These are phyloP conservation scores for Beauveria asiatica DNA, from an alignment of 2,329 filamentous ascomycete genomes.

Conservation along the genomic window DNA sequence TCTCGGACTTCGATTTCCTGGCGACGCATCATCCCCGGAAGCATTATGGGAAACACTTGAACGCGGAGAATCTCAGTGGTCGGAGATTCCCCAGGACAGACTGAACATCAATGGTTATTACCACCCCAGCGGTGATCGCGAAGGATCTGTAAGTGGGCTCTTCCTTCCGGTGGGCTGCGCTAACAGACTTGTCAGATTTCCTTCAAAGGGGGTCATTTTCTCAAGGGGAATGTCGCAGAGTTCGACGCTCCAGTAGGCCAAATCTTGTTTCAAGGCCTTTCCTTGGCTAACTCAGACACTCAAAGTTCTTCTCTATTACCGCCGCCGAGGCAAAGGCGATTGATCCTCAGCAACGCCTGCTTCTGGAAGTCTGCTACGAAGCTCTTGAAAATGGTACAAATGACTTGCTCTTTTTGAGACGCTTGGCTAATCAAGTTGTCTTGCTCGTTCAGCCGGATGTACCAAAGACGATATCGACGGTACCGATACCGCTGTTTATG, in stretches of 20 bases:
- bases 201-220: constrained; percentile 42
- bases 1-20: constrained; percentile 43
- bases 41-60: constrained; percentile 41
- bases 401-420: not conserved
- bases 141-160: constrained; percentile 34
- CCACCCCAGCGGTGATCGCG: constrained; percentile 41
- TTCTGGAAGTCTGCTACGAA: constrained; percentile 43
- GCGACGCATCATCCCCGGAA: constrained; percentile 35
- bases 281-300: not conserved
- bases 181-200: constrained; percentile 28
- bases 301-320: constrained; percentile 42
- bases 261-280: not conserved
- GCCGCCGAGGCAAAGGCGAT: constrained; percentile 43
- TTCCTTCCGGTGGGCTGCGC: not conserved
- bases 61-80: constrained; percentile 37
- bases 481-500: constrained; percentile 38
- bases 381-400: constrained; percentile 38
- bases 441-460: constrained; percentile 30
- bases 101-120: constrained; percentile 46
- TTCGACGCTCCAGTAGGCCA: constrained; percentile 41
- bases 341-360: constrained; percentile 44
- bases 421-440: not conserved
- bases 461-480: constrained; percentile 34
- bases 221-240: constrained; percentile 35
- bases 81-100: constrained; percentile 37